Evolutionary conservation across 768 basidiomycete species (phyloP), one percentile per base, ranked within the genome.

Genomic region (Psilocybe cyanescens): DNA sequence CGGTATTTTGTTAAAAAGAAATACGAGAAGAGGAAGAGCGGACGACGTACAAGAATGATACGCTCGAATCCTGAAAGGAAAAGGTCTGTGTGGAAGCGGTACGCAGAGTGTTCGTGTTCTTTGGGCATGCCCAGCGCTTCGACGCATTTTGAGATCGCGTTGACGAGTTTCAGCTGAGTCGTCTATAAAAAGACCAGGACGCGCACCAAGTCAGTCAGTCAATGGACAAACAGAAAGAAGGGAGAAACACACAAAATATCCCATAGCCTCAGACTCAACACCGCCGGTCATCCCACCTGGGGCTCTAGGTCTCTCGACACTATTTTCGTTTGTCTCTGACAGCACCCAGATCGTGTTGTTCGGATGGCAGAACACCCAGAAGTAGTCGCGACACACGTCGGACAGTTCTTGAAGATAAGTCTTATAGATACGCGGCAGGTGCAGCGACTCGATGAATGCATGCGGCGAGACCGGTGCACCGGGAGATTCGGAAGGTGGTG

Each of bases 281-380:
- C 97, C 97, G 5, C 97, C 97, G 0, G 97, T 98, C 89, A 99
- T 98, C 14, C 97, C 97, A 4, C 95, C 94, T 2, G 97, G 97
- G 11, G 97, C 97, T 59, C 91, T 83, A 12, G 95, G 95, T 70
- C 89, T 91, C 75, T 97, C 96, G 3, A 94, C 94, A 61, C 86
- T 85, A 2, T 78, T 84, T 70, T 94, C 90, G 71, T 98, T 94
- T 2, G 92, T 90, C 67, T 97, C 91, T 7, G 81, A 74, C 17
- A 97, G 76, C 17, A 88, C 80, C 97, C 97, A 98, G 54, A 99
- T 88, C 0, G 88, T 87, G 67, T 99, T 99, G 71, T 89, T 90
- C 2, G 91, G 91, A 71, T 99, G 97, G 72, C 97, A 98, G 76
- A 99, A 97, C 44, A 97, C 90, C 95, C 95, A 96, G 74, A 93